Percentiles rank a stretch among this genome's conserved stretches.
These are phyloP conservation scores for Cladophialophora immunda DNA, from an alignment of 2,329 filamentous ascomycete species.

Conservation along the genomic window DNA sequence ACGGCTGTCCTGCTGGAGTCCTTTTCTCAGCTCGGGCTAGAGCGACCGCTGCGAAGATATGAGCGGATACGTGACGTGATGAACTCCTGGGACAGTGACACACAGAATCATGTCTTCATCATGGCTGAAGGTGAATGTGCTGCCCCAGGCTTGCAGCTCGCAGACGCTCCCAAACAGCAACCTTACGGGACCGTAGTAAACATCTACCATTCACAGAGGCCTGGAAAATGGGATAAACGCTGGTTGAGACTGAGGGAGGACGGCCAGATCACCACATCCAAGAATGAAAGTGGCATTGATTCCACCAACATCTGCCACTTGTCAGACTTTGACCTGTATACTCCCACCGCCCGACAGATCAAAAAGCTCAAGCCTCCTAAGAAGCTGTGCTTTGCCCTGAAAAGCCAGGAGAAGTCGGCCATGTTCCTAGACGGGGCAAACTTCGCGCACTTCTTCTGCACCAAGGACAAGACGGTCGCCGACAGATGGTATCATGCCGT, in stretches of 20 bases:
- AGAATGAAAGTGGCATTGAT: conserved; percentile 69
- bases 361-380: conserved; percentile 84
- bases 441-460: conserved; percentile 91
- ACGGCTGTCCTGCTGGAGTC: conserved; percentile 79
- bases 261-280: conserved; percentile 76
- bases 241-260: conserved; percentile 76
- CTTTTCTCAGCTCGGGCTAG: conserved; percentile 78
- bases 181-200: conserved; percentile 74
- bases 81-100: conserved; percentile 90
- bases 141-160: conserved; percentile 64
- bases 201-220: conserved; percentile 81
- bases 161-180: conserved; percentile 68
- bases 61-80: conserved; percentile 86
- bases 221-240: conserved; percentile 88
- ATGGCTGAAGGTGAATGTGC: conserved; percentile 59
- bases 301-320: conserved; percentile 78
- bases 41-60: conserved; percentile 83
- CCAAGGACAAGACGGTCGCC: conserved; percentile 73
- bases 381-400: conserved; percentile 84
- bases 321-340: conserved; percentile 92
- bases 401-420: conserved; percentile 87
- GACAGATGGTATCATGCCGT: conserved; percentile 75
- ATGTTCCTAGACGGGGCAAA: conserved; percentile 84
- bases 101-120: conserved; percentile 77
- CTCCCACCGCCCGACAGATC: conserved; percentile 72